These are phyloP conservation scores for Stagonosporopsis vannaccii DNA, from an alignment of 2,329 filamentous ascomycete genomes.

Conservation along the genomic window DNA sequence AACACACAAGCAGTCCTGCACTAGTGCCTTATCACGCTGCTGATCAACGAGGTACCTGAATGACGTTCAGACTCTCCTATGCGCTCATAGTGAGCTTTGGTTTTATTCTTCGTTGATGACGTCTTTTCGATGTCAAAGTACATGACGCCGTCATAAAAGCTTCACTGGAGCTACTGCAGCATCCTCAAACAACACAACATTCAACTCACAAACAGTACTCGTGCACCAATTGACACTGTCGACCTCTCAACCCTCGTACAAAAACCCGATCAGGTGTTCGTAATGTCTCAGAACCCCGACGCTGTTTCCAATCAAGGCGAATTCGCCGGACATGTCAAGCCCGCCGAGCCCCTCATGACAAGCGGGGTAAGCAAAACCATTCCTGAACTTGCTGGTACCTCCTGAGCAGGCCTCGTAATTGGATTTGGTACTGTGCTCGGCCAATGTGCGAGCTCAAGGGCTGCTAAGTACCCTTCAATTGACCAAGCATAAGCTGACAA, in stretches of 20 bases:
- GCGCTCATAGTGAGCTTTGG: constrained; percentile 10
- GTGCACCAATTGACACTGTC: not conserved
- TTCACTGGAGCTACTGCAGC: not conserved
- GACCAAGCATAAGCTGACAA: not conserved
- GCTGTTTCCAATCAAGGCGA: constrained; percentile 61
- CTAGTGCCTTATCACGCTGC: not conserved
- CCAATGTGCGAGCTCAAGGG: not conserved
- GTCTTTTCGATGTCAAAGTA: constrained; percentile 14
- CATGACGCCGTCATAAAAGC: constrained; percentile 14
- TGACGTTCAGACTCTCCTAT: constrained; percentile 4
- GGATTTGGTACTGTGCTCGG: not conserved
- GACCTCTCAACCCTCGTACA: not conserved
- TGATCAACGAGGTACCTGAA: not conserved
- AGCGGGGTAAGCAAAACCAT: constrained; percentile 58
- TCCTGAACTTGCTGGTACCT: not conserved
- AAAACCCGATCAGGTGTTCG: constrained; percentile 27
- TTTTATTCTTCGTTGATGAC: not conserved
- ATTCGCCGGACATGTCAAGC: constrained; percentile 61
- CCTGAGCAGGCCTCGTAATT: not conserved
- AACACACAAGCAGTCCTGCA: not conserved
- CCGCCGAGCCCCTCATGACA: constrained; percentile 61
- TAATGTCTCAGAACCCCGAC: constrained; percentile 58
- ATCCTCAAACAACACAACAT: not conserved
- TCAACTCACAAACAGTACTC: not conserved
- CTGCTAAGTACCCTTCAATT: not conserved